phyloP scores from a whole-genome alignment of 805 yeast genomes.

The Candida nitratophila region DNA sequence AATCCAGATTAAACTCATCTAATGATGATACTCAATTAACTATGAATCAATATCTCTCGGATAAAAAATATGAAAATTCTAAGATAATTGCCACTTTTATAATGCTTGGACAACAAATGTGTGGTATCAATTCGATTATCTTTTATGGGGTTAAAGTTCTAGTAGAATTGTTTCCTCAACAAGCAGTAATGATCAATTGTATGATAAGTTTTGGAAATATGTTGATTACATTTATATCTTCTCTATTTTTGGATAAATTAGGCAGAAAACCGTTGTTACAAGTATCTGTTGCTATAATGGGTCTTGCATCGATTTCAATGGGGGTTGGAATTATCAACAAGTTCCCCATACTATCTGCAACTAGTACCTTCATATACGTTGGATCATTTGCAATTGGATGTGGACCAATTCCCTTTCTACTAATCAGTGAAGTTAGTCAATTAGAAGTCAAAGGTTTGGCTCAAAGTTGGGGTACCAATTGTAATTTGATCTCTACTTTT shows the following conservation, averaged over 20 bases:
- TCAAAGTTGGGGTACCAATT: slow-evolving; percentile 85
- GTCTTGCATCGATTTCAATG: slow-evolving; percentile 52
- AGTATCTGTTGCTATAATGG: slow-evolving; percentile 64
- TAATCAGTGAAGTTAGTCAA: slow-evolving; percentile 86
- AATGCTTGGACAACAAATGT: slow-evolving; percentile 80
- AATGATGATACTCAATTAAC: slow-evolving; percentile 19
- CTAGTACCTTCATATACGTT: slow-evolving; percentile 67
- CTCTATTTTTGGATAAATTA: slow-evolving; percentile 62
- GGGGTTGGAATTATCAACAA: slow-evolving; percentile 54
- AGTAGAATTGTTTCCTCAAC: slow-evolving; percentile 60
- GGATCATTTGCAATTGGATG: slow-evolving; percentile 84
- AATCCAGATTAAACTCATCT: slow-evolving; percentile 18
- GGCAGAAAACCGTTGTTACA: slow-evolving; percentile 73
- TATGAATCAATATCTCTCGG: slow-evolving; percentile 37
- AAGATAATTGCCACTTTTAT: slow-evolving; percentile 62
- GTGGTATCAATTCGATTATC: slow-evolving; percentile 88
- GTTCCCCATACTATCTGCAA: slow-evolving; percentile 43
- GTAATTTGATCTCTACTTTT: slow-evolving; percentile 90
- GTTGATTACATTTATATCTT: slow-evolving; percentile 64
- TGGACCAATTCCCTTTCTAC: slow-evolving; percentile 92
- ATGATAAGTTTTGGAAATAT: slow-evolving; percentile 70
- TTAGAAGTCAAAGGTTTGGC: slow-evolving; percentile 74
- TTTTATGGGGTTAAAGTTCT: slow-evolving; percentile 89
- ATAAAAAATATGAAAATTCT: slow-evolving; percentile 48
- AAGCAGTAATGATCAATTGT: slow-evolving; percentile 68